Evolutionary conservation across 768 basidiomycete species (phyloP), one percentile per base, ranked within the genome.

Genomic region (Mycena epipterygia): DNA sequence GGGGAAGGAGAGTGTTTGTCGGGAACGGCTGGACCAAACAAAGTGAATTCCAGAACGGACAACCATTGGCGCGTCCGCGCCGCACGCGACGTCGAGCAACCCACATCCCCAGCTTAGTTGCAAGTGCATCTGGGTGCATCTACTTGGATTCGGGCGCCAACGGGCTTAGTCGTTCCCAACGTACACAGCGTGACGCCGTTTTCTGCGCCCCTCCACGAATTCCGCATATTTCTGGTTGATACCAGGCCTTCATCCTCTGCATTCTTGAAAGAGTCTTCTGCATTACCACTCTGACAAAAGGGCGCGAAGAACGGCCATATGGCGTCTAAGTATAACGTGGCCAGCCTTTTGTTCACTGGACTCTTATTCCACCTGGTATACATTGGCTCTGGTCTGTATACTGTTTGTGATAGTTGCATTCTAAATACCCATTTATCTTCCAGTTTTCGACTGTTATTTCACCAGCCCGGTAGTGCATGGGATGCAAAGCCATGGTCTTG

Each of bases 361-460:
- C 84, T 95, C 41, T 76, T 91, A 42, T 95, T 95, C 76, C 94
- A 96, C 76, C 78, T 93, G 60, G 84, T 90, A 7, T 94, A 89
- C 79, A 91, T 92, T 61, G 87, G 85, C 39, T 90, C 91, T 4
- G 89, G 71, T 69, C 85, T 29, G 71, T 72, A 6, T 32, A 60
- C 25, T 46, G 0, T 16, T 13, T 62, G 63, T 33, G 12, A 17
- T 46, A 35, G 19, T 23, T 23, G 3, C 13, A 21, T 49, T 30
- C 27, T 11, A 16, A 56, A 25, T 29, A n/a, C 37, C 52, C 35
- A 57, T 16, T 19, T 32, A 48, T 11, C 25, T 6, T 56, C 8
- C 59, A 69, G 72, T 73, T 19, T 96, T 96, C 80, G 93, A 95
- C 81, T 95, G 94, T 80, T 96, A 96, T 79, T 96, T 96, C 78